Evolutionary conservation across 768 basidiomycete genomes (phyloP), one percentile per base, ranked within the genome.

Genomic region (Xerocomus brunneocitrinus): DNA sequence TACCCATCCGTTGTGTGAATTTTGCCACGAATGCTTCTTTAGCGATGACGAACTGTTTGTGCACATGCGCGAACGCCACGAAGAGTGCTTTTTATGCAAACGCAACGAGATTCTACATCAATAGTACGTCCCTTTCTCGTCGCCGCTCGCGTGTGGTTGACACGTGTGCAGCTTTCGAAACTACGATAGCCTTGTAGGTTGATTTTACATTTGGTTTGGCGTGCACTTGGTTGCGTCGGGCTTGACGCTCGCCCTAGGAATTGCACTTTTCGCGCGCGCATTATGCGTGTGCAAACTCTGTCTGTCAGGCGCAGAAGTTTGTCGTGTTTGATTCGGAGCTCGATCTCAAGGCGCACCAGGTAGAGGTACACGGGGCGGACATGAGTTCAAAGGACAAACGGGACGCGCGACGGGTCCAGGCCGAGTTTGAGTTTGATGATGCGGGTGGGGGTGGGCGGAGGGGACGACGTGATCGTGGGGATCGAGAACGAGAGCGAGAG

Each of bases 31-130:
- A 60, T 94, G 89, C 61, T 94, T 89, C 77, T 97, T 95, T 66
- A 75, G 86, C n/a, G 86, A 87, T 50, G 95, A 98, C 63, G 94
- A 94, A 62, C 73, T 98, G n/a, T 97, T 85, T 67, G 74, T 84
- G 24, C 97, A 99, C 68, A 91, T 98, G 86, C 82, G 95, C 48
- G 87, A 94, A 64, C 77, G 76, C 46, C 95, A 99, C 71, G 95
- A 99, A 69, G 95, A 98, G 63, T 98, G 95, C 67, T 97, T 97
- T 60, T 69, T 99, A 13, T 99, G 97, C 70, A 92, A 91, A 66
- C 79, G 87, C 28, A 80, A 86, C 52, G 92, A 87, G 7, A 61
- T 90, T 38, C 76, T 80, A 58, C 83, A 94, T 68, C 83, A 93
- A 72, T 94, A 97, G 92, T 97, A 62, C 64, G 92, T 79, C 13